phyloP scores from a whole-genome alignment of 106 monocot genomes.

The Vanilla planifolia region DNA sequence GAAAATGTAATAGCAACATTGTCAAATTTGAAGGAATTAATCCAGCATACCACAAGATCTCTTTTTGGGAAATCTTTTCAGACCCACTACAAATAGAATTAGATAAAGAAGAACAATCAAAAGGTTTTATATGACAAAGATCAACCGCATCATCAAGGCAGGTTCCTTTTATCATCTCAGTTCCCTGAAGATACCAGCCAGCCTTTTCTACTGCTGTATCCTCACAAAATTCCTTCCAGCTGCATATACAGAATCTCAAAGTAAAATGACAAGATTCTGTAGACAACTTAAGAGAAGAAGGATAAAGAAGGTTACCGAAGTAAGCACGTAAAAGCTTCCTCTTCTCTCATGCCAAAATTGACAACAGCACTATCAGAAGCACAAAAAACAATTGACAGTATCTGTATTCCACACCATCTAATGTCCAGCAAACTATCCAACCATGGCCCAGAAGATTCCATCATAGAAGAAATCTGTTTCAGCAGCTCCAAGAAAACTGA shows the following conservation, averaged over 20 bases:
- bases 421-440: constrained; percentile 39
- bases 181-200: constrained; percentile 47
- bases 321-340: constrained; percentile 56
- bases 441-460: constrained; percentile 3
- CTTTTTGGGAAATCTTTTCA: constrained; percentile 9
- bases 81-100: constrained; percentile 10
- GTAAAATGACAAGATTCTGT: background rate
- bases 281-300: constrained; percentile 1
- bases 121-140: constrained; percentile 24
- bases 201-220: constrained; percentile 81
- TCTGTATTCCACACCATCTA: constrained; percentile 65
- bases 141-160: constrained; percentile 13
- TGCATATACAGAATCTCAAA: constrained; percentile 15
- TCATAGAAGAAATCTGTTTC: constrained; percentile 17
- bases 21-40: constrained; percentile 5
- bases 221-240: constrained; percentile 82
- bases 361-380: constrained; percentile 48
- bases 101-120: constrained; percentile 11
- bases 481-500: constrained; percentile 57
- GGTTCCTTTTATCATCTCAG: constrained; percentile 20
- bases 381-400: constrained; percentile 52
- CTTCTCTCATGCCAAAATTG: constrained; percentile 37
- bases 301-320: constrained; percentile 37
- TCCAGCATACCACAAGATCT: constrained; percentile 21
- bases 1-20: background rate